These are phyloP conservation scores for Termitomyces bulborhizus DNA, from an alignment of 768 basidiomycete species.

Conservation along the genomic window DNA sequence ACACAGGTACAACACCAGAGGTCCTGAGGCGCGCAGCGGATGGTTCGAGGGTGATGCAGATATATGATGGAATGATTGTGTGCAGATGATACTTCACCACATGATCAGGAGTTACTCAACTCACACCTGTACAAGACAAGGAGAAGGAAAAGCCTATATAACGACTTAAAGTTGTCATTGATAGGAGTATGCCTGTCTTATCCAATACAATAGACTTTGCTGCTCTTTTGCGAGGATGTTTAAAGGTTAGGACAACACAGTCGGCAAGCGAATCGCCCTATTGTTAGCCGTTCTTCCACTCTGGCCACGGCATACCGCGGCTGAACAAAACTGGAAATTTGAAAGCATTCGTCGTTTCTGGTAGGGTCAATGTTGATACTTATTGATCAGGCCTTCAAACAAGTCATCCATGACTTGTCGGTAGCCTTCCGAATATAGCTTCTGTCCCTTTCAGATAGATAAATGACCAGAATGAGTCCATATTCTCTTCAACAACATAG, in stretches of 20 bases:
- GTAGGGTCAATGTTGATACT: not conserved
- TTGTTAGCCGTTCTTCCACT: not conserved
- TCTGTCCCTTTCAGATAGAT: not conserved
- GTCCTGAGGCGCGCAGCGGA: conserved; percentile 1
- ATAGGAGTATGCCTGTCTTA: not conserved
- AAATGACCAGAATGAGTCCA: not conserved
- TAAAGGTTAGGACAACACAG: not conserved
- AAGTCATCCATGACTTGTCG: not conserved
- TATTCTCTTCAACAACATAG: not conserved
- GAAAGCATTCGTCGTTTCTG: not conserved
- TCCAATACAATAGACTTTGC: not conserved
- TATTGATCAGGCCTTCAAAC: not conserved
- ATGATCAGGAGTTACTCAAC: not conserved
- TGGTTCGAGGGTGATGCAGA: not conserved
- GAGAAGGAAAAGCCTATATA: not conserved
- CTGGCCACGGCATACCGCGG: conserved; percentile 4
- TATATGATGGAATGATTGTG: not conserved
- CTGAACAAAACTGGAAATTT: conserved; percentile 3
- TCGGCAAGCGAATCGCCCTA: not conserved
- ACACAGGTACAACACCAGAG: conserved; percentile 12
- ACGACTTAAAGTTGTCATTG: not conserved
- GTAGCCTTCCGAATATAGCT: not conserved
- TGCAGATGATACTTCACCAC: not conserved
- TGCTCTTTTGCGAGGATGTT: not conserved
- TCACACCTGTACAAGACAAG: not conserved